These are phyloP conservation scores for Saturnispora quitensis DNA, from an alignment of 805 yeast genomes.

Conservation along the genomic window DNA sequence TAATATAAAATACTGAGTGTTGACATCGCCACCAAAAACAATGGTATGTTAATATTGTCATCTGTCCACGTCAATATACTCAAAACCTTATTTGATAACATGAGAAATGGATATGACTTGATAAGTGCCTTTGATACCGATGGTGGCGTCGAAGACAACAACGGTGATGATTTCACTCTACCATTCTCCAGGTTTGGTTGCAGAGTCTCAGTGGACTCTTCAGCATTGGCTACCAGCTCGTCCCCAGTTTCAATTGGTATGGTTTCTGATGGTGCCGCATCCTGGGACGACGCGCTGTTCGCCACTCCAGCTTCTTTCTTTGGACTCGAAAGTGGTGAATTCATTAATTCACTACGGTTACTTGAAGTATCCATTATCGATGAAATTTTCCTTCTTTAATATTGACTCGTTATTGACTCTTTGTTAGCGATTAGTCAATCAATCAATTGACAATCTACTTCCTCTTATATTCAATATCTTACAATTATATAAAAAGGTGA, in stretches of 20 bases:
- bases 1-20: slow-evolving; percentile 62
- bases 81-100: slow-evolving; percentile 58
- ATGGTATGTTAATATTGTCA: slow-evolving; percentile 62
- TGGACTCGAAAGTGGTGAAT: background rate
- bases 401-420: no score
- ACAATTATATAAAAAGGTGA: background rate
- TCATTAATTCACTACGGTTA: background rate
- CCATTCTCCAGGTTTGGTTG: slow-evolving; percentile 1
- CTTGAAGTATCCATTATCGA: background rate
- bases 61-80: slow-evolving; percentile 86
- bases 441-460: background rate
- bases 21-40: slow-evolving; percentile 40
- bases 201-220: background rate
- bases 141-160: slow-evolving; percentile 84
- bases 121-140: slow-evolving; percentile 77
- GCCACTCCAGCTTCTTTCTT: background rate
- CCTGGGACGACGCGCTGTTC: background rate
- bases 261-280: background rate
- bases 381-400: background rate
- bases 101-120: slow-evolving; percentile 75
- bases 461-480: background rate
- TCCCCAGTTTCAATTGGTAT: background rate
- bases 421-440: background rate
- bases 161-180: slow-evolving; percentile 58
- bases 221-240: background rate